phyloP scores from a whole-genome alignment of 2,329 filamentous ascomycete species.

The Diaporthe citrichinensis region DNA sequence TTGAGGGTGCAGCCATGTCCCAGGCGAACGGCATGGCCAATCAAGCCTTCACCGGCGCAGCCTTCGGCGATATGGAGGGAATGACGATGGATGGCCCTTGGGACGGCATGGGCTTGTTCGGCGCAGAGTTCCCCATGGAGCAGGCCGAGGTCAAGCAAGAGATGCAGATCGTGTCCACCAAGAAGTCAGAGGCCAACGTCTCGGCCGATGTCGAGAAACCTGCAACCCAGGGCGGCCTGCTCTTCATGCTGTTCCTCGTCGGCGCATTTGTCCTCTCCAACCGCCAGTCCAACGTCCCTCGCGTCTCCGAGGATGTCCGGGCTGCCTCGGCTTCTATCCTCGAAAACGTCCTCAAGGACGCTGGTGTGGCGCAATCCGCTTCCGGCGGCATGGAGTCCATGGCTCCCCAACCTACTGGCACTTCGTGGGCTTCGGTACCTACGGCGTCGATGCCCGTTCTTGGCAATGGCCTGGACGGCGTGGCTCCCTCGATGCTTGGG shows the following conservation, averaged over 20 bases:
- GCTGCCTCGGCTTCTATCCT: conserved; percentile 83
- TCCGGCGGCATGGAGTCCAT: conserved; percentile 58
- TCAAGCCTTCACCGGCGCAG: conserved; percentile 62
- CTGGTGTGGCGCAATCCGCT: conserved; percentile 69
- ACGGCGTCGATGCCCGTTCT: conserved; percentile 55
- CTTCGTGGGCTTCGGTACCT: conserved; percentile 61
- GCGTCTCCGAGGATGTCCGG: conserved; percentile 85
- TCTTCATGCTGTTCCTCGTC: conserved; percentile 96
- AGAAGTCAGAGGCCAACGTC: conserved; percentile 66
- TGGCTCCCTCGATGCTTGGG: conserved; percentile 73
- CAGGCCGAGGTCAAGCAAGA: conserved; percentile 72
- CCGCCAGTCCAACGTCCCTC: conserved; percentile 80
- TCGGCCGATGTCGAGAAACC: conserved; percentile 71
- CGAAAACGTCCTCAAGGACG: conserved; percentile 86
- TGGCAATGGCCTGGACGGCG: conserved; percentile 61
- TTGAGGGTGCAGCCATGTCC: conserved; percentile 73
- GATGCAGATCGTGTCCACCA: conserved; percentile 66
- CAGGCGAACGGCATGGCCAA: conserved; percentile 41
- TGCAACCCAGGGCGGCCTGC: conserved; percentile 82
- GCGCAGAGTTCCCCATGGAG: conserved; percentile 78
- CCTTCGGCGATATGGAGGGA: conserved; percentile 85
- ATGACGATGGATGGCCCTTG: conserved; percentile 86
- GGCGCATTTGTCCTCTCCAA: conserved; percentile 97
- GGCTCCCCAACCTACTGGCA: conserved; percentile 67
- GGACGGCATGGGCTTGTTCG: conserved; percentile 82